phyloP scores from a whole-genome alignment of 805 yeast genomes.

The Metschnikowia dekortorum region DNA sequence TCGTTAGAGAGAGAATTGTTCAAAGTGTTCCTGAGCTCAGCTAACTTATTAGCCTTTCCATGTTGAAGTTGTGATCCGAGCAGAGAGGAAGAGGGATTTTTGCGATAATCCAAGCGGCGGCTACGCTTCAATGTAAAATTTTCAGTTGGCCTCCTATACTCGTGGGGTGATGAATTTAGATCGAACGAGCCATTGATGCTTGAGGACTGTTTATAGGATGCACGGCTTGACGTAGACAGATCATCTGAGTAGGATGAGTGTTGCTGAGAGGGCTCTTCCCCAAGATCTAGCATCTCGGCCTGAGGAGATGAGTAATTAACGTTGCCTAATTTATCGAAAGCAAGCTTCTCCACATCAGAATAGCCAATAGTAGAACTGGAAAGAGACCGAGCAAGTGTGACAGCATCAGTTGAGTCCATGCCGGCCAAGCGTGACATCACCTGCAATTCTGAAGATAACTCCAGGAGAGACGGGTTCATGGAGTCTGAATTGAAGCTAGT shows the following conservation, averaged over 20 bases:
- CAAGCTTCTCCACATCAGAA: slow-evolving; percentile 46
- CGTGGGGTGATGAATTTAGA: background rate
- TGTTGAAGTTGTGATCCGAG: slow-evolving; percentile 23
- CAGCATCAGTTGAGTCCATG: slow-evolving; percentile 73
- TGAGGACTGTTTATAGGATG: background rate
- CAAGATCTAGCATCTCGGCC: slow-evolving; percentile 13
- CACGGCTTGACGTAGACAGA: background rate
- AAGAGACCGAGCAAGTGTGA: slow-evolving; percentile 73
- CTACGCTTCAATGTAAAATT: slow-evolving; percentile 34
- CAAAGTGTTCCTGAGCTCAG: slow-evolving; percentile 20
- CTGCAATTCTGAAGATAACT: slow-evolving; percentile 71
- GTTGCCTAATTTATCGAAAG: slow-evolving; percentile 30
- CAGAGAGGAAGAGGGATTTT: slow-evolving; percentile 19
- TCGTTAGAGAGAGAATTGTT: background rate
- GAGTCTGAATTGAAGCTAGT: slow-evolving; percentile 2
- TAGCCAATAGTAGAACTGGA: slow-evolving; percentile 65
- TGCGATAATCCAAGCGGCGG: slow-evolving; percentile 38
- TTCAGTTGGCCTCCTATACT: slow-evolving; percentile 3
- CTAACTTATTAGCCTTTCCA: slow-evolving; percentile 23
- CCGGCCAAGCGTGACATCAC: slow-evolving; percentile 74
- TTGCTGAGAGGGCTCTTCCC: slow-evolving; percentile 13
- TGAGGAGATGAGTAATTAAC: slow-evolving; percentile 12
- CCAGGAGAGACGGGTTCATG: slow-evolving; percentile 59
- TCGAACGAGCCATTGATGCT: background rate
- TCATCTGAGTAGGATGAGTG: background rate